Evolutionary conservation across 768 basidiomycete genomes (phyloP), one percentile per base, ranked within the genome.

Genomic region (Rhodocollybia butyracea): DNA sequence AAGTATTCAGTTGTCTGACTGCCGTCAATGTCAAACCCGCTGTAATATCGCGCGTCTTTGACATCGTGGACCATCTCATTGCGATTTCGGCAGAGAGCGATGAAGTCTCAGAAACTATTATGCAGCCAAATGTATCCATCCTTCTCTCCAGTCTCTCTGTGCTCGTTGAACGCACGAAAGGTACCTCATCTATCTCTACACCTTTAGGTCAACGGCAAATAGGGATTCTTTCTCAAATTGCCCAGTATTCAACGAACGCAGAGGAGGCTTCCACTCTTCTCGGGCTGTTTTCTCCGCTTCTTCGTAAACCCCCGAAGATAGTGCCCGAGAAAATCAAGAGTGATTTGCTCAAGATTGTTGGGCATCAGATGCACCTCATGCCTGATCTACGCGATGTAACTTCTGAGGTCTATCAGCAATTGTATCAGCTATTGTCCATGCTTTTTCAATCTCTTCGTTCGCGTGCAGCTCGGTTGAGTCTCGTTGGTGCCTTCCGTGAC

Each of bases 321-420:
- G 82, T 97, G 0, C 80, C 89, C 0, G 97, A 99, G 72, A 91
- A 87, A 68, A 77, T 88, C 67, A 98, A 98, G 74, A 75, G 83
- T 36, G 83, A 95, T 64, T 69, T 98, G 54, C 75, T 98, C 50
- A 83, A 76, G 61, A 90, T 91, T 60, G 71, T 88, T 46, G 77
- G 73, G 56, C 82, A 78, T 54, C 77, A 89, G 47, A 78, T 94
- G 61, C 76, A 80, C 19, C 75, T 91, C 57, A 78, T 93, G 27
- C 78, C 82, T 12, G 86, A 82, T n/a, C 71, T 90, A 32, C 64
- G 71, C 4, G 76, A 83, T 63, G 57, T 66, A 5, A 58, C 66
- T 12, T 81, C 78, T 19, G 55, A 63, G 4, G 69, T 76, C 0
- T 84, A 81, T 66, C 59, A 59, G 41, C 80, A 79, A 61, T 78